phyloP scores from a whole-genome alignment of 1,284 basidiomycete species.

The Cutaneotrichosporon sp. region DNA sequence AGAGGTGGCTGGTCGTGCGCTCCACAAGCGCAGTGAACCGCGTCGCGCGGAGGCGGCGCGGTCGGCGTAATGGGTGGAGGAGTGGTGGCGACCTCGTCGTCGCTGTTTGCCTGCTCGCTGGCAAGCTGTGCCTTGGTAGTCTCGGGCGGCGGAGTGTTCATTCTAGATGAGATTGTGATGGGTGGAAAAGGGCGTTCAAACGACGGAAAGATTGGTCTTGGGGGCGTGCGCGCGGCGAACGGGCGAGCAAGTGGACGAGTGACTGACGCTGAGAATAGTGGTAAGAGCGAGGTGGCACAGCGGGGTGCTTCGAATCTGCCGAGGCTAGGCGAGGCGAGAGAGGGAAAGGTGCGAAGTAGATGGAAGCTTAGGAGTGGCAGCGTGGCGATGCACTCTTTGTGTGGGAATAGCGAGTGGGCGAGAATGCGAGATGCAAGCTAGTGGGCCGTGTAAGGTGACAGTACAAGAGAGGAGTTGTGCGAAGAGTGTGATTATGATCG shows the following conservation, averaged over 20 bases:
- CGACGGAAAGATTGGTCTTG: background rate
- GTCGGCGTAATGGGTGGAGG: slow-evolving; percentile 18
- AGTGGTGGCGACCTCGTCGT: slow-evolving; percentile 17
- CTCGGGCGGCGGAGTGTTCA: slow-evolving; percentile 37
- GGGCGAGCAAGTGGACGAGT: background rate
- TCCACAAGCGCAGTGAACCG: slow-evolving; percentile 15
- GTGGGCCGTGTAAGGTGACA: background rate
- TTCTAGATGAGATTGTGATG: background rate
- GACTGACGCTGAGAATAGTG: background rate
- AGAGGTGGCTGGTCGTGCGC: slow-evolving; percentile 24
- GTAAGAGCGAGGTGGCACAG: background rate
- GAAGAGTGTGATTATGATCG: background rate
- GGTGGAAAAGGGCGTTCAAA: background rate
- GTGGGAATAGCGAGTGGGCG: background rate
- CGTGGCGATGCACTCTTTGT: background rate
- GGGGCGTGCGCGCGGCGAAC: background rate
- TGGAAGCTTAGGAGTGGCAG: background rate
- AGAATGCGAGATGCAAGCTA: background rate
- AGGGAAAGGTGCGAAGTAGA: background rate
- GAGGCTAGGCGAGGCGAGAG: background rate
- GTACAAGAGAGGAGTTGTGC: background rate
- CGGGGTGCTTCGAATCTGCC: background rate
- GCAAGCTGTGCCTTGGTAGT: slow-evolving; percentile 34
- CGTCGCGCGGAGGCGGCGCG: slow-evolving; percentile 15
- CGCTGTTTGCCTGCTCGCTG: background rate